Evolutionary conservation across 2,329 filamentous ascomycete species (phyloP).

Genomic region (Cladophialophora psammophila): DNA sequence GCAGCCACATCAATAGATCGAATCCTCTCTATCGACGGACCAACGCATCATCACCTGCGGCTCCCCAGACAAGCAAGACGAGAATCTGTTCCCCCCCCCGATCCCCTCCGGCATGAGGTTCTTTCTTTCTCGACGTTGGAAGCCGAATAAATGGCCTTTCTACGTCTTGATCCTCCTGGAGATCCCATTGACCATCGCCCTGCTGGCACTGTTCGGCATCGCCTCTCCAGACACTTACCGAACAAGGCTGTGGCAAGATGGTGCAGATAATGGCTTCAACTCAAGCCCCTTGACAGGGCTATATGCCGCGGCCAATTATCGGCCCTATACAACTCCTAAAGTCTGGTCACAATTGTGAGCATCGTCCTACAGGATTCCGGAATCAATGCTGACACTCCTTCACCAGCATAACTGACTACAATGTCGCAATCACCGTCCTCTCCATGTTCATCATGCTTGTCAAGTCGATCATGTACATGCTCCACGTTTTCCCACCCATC

Average conservation of each 20-base stretch:
- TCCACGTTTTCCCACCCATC: constrained; percentile 65
- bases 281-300: constrained; percentile 63
- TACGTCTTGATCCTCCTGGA: constrained; percentile 63
- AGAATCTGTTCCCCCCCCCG: not conserved
- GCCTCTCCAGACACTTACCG: constrained; percentile 68
- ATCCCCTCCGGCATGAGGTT: constrained; percentile 35
- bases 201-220: constrained; percentile 67
- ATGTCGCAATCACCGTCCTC: constrained; percentile 67
- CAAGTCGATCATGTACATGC: constrained; percentile 63
- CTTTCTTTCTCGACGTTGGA: constrained; percentile 63
- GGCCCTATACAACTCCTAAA: constrained; percentile 60
- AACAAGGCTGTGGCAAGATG: constrained; percentile 68
- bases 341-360: constrained; percentile 68
- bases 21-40: not conserved
- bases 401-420: constrained; percentile 65
- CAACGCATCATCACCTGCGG: constrained; percentile 10
- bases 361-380: not conserved
- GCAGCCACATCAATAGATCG: constrained; percentile 17
- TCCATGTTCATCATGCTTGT: constrained; percentile 67
- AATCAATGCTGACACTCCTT: constrained; percentile 2
- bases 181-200: constrained; percentile 63
- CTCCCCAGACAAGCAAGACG: constrained; percentile 3
- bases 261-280: constrained; percentile 68
- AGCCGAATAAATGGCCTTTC: constrained; percentile 56
- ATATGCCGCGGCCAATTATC: constrained; percentile 67